These are phyloP conservation scores for Tricholoma terreum DNA, from an alignment of 768 basidiomycete genomes.

Conservation along the genomic window DNA sequence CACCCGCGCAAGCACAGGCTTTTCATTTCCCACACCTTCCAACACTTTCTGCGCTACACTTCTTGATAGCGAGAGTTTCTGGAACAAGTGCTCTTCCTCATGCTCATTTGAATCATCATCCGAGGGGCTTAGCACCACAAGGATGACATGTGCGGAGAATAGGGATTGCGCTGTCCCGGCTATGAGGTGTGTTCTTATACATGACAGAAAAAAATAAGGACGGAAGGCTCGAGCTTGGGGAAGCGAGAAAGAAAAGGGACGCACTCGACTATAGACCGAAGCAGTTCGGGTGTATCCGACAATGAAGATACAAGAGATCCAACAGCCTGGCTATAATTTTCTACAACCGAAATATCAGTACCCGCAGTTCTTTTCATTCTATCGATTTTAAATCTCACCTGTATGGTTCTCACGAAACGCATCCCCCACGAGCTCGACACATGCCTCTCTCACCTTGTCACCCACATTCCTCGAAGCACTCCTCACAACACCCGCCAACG, in stretches of 20 bases:
- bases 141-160: constrained; percentile 57
- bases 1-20: constrained; percentile 70
- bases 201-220: not conserved
- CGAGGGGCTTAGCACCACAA: constrained; percentile 50
- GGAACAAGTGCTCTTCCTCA: constrained; percentile 50
- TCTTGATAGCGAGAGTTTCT: constrained; percentile 56
- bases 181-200: constrained; percentile 54
- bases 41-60: constrained; percentile 71
- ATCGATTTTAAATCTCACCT: constrained; percentile 38
- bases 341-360: constrained; percentile 36
- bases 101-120: constrained; percentile 37
- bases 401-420: constrained; percentile 73
- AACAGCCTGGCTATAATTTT: constrained; percentile 65
- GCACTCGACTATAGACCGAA: constrained; percentile 67
- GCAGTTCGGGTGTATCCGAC: constrained; percentile 56
- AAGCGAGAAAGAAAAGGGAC: constrained; percentile 22
- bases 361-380: not conserved
- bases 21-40: constrained; percentile 66
- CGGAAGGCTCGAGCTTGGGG: constrained; percentile 7
- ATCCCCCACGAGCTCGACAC: constrained; percentile 73
- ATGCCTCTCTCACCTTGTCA: constrained; percentile 66
- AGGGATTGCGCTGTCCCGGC: constrained; percentile 66
- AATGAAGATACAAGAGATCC: constrained; percentile 63
- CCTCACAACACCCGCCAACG: constrained; percentile 71
- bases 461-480: constrained; percentile 75